Evolutionary conservation across 176 grass and related monocot species (phyloP).

Genomic region (Musa acuminata): DNA sequence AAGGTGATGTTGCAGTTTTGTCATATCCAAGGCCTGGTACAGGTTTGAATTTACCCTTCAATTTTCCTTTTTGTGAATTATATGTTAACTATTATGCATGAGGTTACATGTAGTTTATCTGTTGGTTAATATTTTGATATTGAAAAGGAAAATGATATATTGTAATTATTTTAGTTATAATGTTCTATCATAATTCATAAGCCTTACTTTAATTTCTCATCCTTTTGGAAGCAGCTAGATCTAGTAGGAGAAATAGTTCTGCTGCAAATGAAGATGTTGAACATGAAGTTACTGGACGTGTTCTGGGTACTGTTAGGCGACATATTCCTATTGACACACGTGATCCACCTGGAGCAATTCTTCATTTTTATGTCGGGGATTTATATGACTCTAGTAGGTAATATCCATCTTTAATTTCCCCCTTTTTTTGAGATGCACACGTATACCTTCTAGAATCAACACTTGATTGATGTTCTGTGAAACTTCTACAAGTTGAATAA

Average conservation of each 20-base stretch:
- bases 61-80: neutral
- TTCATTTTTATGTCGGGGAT: slow-evolving; percentile 95
- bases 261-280: slow-evolving; percentile 50
- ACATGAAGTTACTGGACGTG: slow-evolving; percentile 33
- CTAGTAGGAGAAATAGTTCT: slow-evolving; percentile 34
- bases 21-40: slow-evolving; percentile 65
- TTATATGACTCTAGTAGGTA: slow-evolving; percentile 76
- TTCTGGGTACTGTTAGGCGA: slow-evolving; percentile 84
- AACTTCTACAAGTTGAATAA: too few species aligned
- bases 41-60: slow-evolving; percentile 30
- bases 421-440: too few species aligned
- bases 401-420: neutral
- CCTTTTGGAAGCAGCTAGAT: slow-evolving; percentile 52
- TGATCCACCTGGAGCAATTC: slow-evolving; percentile 67
- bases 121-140: too few species aligned
- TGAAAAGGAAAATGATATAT: too few species aligned
- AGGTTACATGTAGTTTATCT: neutral
- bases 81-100: neutral
- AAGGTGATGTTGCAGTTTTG: slow-evolving; percentile 91
- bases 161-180: too few species aligned
- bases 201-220: neutral
- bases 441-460: too few species aligned
- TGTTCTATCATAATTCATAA: neutral
- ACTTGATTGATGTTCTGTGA: too few species aligned
- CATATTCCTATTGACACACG: slow-evolving; percentile 83